These are phyloP conservation scores for Cicer arietinum DNA, from an alignment of 306 rosid genomes.

Conservation along the genomic window DNA sequence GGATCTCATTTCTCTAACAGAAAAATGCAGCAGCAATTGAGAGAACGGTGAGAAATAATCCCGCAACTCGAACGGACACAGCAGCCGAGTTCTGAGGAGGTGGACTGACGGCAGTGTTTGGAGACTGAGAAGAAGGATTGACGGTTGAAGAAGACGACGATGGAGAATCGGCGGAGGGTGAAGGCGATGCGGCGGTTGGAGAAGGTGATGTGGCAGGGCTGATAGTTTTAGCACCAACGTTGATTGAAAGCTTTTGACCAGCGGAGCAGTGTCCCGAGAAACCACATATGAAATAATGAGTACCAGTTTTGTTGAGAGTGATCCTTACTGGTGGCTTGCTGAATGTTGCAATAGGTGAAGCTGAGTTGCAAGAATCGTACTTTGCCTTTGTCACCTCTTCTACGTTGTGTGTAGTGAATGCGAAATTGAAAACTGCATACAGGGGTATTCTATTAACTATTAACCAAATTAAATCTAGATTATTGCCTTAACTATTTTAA, in stretches of 20 bases:
- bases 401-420: conserved; percentile 52
- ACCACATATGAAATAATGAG: conserved; percentile 49
- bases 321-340: conserved; percentile 43
- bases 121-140: conserved; percentile 48
- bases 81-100: conserved; percentile 48
- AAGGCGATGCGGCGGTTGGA: conserved; percentile 21
- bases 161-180: conserved; percentile 26
- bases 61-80: conserved; percentile 43
- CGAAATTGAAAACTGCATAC: conserved; percentile 64
- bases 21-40: conserved; percentile 54
- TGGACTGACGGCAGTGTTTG: conserved; percentile 33
- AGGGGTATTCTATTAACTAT: too few relatives aligned
- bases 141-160: conserved; percentile 17
- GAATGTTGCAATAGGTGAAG: conserved; percentile 39
- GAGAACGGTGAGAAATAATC: conserved; percentile 49
- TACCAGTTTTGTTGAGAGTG: conserved; percentile 45
- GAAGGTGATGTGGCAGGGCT: conserved; percentile 6
- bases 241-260: conserved; percentile 53
- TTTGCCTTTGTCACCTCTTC: conserved; percentile 64
- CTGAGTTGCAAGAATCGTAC: conserved; percentile 50
- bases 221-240: conserved; percentile 28
- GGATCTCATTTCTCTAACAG: conserved; percentile 45
- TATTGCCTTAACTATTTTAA: too few relatives aligned
- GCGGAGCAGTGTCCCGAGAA: conserved; percentile 40
- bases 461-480: too few relatives aligned